Evolutionary conservation across 495 filamentous ascomycete genomes (phyloP), one percentile per base, ranked within the genome.

Genomic region (Neurospora discreta): DNA sequence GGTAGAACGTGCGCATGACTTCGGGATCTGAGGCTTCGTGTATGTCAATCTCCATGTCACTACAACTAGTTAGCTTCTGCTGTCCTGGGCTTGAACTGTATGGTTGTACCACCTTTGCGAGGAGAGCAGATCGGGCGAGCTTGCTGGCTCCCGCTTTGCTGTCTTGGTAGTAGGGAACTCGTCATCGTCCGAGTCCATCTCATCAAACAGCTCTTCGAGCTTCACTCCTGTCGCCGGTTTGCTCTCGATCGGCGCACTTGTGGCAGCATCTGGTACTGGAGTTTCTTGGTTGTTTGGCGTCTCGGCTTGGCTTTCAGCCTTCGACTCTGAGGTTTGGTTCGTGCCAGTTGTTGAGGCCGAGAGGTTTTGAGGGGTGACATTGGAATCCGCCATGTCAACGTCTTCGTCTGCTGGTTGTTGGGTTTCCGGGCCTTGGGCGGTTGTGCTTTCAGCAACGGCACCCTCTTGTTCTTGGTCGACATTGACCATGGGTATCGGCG

Each of bases 1-100:
- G 92, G 77, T 99, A 99, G 81, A 97, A 99, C 39, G 89, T 90
- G 71, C 91, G 87, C 89, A 98, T 91, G 16, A 94, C 84, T 75
- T 94, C 92, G 8, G 91, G 88, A 74, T 97, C 92, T 1, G 91
- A 90, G 68, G 81, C 80, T 40, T 76, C 78, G 23, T 78, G 65
- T 15, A 73, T 33, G 26, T 39, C 33, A 7, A 65, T 65, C 7
- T 65, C 52, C 52, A 65, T 65, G 52, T 65, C 52, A 33, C 52
- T 65, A n/a, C 18, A 46, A 8, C 18, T 23, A 5, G 52, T 65
- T 5, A 65, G 26, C 26, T 10, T 65, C 26, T 65, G 26, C 2
- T 33, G 2, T 65, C 3, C 23, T 65, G 52, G 26, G 52, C 15
- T 65, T 18, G 4, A 23, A 26, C 5, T 6, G 1, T 20, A 15